Evolutionary conservation across 495 filamentous ascomycete species (phyloP).

Genomic region (Podospora fimiseda): DNA sequence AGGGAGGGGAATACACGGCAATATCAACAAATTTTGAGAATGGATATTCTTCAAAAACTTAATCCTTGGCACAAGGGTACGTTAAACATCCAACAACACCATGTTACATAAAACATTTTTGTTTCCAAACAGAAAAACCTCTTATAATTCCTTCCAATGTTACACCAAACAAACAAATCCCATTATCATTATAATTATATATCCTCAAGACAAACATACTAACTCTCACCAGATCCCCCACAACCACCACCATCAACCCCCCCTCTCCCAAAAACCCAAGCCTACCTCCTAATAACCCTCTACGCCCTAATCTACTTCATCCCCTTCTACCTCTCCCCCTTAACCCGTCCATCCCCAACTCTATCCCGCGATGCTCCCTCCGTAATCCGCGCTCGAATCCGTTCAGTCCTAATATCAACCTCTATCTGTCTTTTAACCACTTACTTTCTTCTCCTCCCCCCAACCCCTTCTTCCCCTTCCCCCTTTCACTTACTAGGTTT

Average conservation of each 20-base stretch:
- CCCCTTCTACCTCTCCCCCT: constrained; percentile 78
- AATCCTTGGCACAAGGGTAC: constrained; percentile 28
- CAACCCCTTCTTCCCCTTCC: constrained; percentile 25
- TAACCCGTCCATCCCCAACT: constrained; percentile 72
- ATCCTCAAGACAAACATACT: constrained; percentile 1
- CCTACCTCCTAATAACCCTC: constrained; percentile 45
- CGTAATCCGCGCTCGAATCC: constrained; percentile 81
- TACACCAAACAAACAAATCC: no score
- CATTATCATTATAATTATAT: no score
- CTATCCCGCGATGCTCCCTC: constrained; percentile 83
- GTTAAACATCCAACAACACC: neutral
- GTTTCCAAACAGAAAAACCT: no score
- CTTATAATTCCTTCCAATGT: no score
- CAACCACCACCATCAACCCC: constrained; percentile 15
- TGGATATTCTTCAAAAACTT: constrained; percentile 19
- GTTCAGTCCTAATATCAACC: constrained; percentile 68
- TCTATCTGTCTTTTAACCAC: constrained; percentile 54
- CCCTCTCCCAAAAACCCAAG: constrained; percentile 20
- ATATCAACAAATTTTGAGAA: constrained; percentile 18
- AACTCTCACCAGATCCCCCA: constrained; percentile 1
- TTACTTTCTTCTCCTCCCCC: constrained; percentile 47
- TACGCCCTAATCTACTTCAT: constrained; percentile 84
- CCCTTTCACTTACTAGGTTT: constrained; percentile 63
- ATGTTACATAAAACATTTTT: neutral
- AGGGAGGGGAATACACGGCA: neutral